These are phyloP conservation scores for Heritiera fomes DNA, from an alignment of 345 rosid genomes.

Conservation along the genomic window DNA sequence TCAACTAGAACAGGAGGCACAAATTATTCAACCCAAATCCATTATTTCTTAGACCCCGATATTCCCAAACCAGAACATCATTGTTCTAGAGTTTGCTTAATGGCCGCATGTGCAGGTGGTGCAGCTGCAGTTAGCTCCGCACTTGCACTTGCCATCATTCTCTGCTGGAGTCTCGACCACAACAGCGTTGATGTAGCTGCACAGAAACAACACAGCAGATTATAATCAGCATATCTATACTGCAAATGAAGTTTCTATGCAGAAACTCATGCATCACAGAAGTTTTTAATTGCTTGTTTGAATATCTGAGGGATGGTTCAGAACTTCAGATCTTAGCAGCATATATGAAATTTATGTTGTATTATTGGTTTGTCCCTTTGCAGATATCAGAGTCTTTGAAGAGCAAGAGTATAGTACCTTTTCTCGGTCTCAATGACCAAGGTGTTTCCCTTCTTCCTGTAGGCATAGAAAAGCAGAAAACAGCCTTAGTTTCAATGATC, in stretches of 20 bases:
- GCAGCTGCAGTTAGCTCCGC: constrained; percentile 76
- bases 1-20: neutral
- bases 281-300: constrained; percentile 4
- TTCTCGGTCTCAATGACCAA: constrained; percentile 57
- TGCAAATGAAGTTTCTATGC: neutral
- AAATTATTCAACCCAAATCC: constrained; percentile 1
- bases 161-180: constrained; percentile 55
- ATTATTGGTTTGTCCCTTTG: neutral
- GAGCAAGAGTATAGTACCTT: constrained; percentile 37
- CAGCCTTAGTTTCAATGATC: neutral
- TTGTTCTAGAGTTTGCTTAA: constrained; percentile 22
- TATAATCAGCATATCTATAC: neutral
- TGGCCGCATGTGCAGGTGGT: constrained; percentile 68
- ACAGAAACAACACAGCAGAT: neutral
- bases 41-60: neutral
- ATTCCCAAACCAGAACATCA: neutral
- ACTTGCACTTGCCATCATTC: constrained; percentile 78
- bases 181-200: constrained; percentile 51
- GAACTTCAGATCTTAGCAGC: neutral
- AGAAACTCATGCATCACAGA: neutral
- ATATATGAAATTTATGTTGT: neutral
- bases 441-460: constrained; percentile 80
- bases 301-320: neutral
- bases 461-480: constrained; percentile 14
- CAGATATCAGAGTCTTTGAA: neutral